A percentile compares a stretch with the other conserved stretches of the same genome.
phyloP scores from a whole-genome alignment of 78 protist species.

The Fonticula alba region DNA sequence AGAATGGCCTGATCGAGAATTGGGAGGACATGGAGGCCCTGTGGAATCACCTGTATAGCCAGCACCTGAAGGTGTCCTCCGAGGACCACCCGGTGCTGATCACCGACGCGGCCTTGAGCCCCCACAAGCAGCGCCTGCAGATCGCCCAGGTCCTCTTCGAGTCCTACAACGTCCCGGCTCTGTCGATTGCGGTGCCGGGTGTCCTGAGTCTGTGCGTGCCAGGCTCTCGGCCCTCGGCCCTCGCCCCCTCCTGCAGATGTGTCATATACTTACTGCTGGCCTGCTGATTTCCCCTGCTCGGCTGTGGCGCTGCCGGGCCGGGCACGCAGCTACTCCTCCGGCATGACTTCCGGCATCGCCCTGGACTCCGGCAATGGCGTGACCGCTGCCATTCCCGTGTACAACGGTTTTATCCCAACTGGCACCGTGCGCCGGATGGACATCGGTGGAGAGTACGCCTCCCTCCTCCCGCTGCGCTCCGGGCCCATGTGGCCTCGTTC shows the following conservation, averaged over 20 bases:
- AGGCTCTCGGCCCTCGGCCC: too few species aligned
- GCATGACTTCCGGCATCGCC: conserved; percentile 83
- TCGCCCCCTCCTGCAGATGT: too few species aligned
- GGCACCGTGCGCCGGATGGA: conserved; percentile 69
- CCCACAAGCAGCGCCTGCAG: conserved; percentile 85
- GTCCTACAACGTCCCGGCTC: conserved; percentile 82
- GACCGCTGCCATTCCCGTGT: conserved; percentile 80
- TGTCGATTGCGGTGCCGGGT: conserved; percentile 54
- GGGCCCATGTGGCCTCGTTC: too few species aligned
- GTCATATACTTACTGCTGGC: too few species aligned
- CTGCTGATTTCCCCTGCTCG: too few species aligned
- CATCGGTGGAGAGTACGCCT: conserved; percentile 80
- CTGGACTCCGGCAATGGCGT: conserved; percentile 92
- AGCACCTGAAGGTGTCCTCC: conserved; percentile 83
- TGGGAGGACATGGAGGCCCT: conserved; percentile 96
- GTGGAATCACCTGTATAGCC: conserved; percentile 89
- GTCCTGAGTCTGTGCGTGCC: conserved; percentile 74
- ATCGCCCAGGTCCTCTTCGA: conserved; percentile 88
- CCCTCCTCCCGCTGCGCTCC: too few species aligned
- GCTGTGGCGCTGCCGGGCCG: too few species aligned
- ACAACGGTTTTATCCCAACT: conserved; percentile 74
- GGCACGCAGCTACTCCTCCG: conserved; percentile 65
- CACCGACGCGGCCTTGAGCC: conserved; percentile 89
- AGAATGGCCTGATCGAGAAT: conserved; percentile 91
- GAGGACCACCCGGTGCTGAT: conserved; percentile 88